Evolutionary conservation across 163 green algal species (phyloP).

Genomic region (Coccomyxa subellipsoidea): DNA sequence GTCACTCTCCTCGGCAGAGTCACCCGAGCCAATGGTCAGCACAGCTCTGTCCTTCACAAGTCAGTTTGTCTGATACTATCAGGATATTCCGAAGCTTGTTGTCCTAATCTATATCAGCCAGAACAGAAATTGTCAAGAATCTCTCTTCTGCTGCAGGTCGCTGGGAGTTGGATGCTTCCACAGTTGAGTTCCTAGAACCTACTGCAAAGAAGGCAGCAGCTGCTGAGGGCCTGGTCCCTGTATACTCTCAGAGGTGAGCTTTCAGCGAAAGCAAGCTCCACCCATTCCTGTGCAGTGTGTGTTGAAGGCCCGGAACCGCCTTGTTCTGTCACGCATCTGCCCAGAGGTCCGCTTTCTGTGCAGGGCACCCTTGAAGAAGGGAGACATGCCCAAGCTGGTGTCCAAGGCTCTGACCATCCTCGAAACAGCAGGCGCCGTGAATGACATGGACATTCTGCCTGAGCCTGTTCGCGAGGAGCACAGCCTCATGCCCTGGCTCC

Average conservation of each 20-base stretch:
- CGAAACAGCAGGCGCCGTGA: background rate
- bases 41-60: background rate
- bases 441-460: conserved; percentile 25
- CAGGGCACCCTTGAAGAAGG: background rate
- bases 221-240: background rate
- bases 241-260: conserved; percentile 1
- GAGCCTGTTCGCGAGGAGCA: conserved; percentile 12
- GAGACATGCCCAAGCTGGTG: background rate
- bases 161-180: background rate
- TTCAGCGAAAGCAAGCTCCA: too few species aligned
- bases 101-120: too few species aligned
- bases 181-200: background rate
- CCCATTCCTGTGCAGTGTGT: too few species aligned
- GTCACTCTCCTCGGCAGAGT: background rate
- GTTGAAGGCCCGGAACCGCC: too few species aligned
- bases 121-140: too few species aligned
- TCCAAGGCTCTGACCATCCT: background rate
- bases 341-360: too few species aligned
- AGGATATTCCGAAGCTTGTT: too few species aligned
- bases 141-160: too few species aligned
- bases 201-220: background rate
- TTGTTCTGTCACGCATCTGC: too few species aligned
- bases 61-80: background rate
- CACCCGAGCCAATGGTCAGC: background rate
- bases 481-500: conserved; percentile 28